These are phyloP conservation scores for Wickerhamiella qilinensis DNA, from an alignment of 805 yeast genomes.

Conservation along the genomic window DNA sequence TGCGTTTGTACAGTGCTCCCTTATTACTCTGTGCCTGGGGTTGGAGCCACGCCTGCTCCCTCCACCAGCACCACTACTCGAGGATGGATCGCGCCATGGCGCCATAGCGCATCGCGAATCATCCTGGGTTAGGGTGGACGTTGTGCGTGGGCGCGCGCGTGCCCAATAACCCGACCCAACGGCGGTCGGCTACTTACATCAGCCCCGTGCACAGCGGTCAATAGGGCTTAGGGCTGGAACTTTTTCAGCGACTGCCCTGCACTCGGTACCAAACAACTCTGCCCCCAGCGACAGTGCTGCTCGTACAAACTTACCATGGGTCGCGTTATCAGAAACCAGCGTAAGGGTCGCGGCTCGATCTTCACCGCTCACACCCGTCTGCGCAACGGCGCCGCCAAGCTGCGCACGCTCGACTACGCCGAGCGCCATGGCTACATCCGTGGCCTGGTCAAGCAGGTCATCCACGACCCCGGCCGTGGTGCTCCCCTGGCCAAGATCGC, in stretches of 20 bases:
- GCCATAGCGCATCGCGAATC: no score
- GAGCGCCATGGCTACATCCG: conserved; percentile 99
- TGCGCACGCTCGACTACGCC: conserved; percentile 97
- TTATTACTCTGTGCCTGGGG: no score
- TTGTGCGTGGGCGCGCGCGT: no score
- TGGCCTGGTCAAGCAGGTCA: conserved; percentile 96
- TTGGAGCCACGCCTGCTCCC: no score
- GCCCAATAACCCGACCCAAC: no score
- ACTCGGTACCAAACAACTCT: background rate
- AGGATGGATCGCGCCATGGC: no score
- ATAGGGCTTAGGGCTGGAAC: background rate
- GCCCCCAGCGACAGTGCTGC: background rate
- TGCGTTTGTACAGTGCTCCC: no score
- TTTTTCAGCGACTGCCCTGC: no score
- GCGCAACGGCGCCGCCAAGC: conserved; percentile 99
- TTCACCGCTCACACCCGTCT: conserved; percentile 99
- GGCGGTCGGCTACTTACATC: no score
- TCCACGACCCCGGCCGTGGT: conserved; percentile 99
- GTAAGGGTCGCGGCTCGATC: conserved; percentile 98
- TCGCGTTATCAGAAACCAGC: conserved; percentile 96
- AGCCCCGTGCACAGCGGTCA: no score
- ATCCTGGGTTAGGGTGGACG: no score
- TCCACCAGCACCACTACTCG: no score
- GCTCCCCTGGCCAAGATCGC: conserved; percentile 99
- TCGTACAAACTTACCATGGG: conserved; percentile 11